phyloP scores from a whole-genome alignment of 2,329 filamentous ascomycete genomes.

The Colletotrichum nymphaeae region DNA sequence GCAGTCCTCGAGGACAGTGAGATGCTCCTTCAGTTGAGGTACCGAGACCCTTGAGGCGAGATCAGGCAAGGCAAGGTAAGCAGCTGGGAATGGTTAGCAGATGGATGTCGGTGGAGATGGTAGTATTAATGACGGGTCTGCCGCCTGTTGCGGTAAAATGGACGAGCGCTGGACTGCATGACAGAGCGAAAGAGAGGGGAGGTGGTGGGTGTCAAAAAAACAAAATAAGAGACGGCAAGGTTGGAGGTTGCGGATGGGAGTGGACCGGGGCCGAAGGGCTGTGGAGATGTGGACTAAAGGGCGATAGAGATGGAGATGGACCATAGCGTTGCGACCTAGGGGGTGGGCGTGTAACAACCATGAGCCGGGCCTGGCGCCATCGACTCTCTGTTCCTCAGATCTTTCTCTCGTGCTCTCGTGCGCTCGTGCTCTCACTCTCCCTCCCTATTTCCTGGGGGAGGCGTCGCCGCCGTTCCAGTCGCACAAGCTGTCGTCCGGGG shows the following conservation, averaged over 20 bases:
- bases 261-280: constrained; percentile 25
- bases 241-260: constrained; percentile 34
- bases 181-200: constrained; percentile 12
- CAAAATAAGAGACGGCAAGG: constrained; percentile 31
- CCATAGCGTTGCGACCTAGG: constrained; percentile 26
- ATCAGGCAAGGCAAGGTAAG: constrained; percentile 25
- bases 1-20: constrained; percentile 1
- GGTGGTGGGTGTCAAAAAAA: constrained; percentile 28
- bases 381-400: not conserved
- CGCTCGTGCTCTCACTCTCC: too few relatives aligned
- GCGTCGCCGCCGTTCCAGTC: constrained; percentile 25
- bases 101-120: constrained; percentile 36
- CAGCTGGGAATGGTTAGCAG: constrained; percentile 39
- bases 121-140: constrained; percentile 40
- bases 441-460: constrained; percentile 2
- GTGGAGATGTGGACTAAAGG: not conserved
- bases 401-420: not conserved
- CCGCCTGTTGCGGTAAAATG: constrained; percentile 50
- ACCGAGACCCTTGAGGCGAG: constrained; percentile 23
- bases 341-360: constrained; percentile 19
- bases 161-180: constrained; percentile 37
- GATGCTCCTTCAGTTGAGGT: constrained; percentile 9
- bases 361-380: constrained; percentile 8
- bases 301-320: not conserved
- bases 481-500: constrained; percentile 21